Evolutionary conservation across 164 flowering plant genomes (phyloP).

Genomic region (Euptelea pleiosperma): DNA sequence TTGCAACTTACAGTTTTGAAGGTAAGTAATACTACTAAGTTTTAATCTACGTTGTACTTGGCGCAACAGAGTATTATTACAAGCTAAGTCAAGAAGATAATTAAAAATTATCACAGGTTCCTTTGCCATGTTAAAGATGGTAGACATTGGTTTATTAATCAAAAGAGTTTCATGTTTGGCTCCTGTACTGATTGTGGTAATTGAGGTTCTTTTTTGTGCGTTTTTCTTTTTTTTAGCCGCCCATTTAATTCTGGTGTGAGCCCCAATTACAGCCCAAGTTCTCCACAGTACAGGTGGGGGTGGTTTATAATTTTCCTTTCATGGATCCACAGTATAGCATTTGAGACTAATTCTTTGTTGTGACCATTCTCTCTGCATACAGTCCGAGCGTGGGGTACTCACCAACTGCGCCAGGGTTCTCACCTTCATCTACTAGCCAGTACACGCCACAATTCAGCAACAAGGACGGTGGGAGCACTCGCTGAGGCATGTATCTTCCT

Average conservation of each 20-base stretch:
- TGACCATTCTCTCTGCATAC: slow-evolving; percentile 16
- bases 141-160: too few species aligned
- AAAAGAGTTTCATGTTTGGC: neutral
- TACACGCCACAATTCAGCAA: slow-evolving; percentile 64
- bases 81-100: too few species aligned
- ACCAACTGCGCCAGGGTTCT: slow-evolving; percentile 94
- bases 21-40: too few species aligned
- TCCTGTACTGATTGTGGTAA: neutral
- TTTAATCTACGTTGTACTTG: too few species aligned
- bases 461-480: slow-evolving; percentile 42
- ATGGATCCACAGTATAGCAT: too few species aligned
- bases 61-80: too few species aligned
- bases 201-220: too few species aligned
- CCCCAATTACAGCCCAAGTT: slow-evolving; percentile 90
- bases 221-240: slow-evolving; percentile 40
- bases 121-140: too few species aligned
- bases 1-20: too few species aligned
- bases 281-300: slow-evolving; percentile 83
- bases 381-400: slow-evolving; percentile 98
- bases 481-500: slow-evolving; percentile 10
- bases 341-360: neutral
- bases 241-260: slow-evolving; percentile 71
- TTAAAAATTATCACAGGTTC: too few species aligned
- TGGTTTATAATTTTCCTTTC: too few species aligned
- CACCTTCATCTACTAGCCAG: slow-evolving; percentile 92